A percentile compares a stretch with the other conserved stretches of the same genome.
Conservation (phyloP, 306 rosid species). For the Senna siamea region DNA sequence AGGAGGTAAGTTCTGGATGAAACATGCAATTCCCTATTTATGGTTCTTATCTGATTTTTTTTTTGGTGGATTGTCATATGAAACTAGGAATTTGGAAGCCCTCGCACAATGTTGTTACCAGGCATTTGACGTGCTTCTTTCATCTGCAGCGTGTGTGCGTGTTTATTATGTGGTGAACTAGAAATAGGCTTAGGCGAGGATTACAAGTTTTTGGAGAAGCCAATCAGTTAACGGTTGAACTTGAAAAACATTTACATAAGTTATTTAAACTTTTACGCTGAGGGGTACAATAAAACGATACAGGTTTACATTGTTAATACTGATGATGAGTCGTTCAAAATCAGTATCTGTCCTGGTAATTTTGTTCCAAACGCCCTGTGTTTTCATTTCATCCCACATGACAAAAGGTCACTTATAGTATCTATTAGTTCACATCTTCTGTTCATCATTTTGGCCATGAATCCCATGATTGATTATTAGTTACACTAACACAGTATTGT, state of each 20-base stretch:
- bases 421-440: background rate
- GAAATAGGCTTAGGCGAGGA: background rate
- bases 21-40: background rate
- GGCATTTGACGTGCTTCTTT: background rate
- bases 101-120: background rate
- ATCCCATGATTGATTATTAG: slow-evolving; percentile 13
- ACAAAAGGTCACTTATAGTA: background rate
- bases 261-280: background rate
- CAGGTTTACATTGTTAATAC: background rate
- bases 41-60: background rate
- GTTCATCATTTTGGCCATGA: slow-evolving; percentile 9
- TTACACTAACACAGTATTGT: background rate
- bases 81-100: background rate
- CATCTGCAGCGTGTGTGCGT: background rate
- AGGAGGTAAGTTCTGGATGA: slow-evolving; percentile 54
- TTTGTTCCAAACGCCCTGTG: background rate
- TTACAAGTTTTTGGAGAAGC: background rate
- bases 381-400: background rate
- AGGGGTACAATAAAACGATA: background rate
- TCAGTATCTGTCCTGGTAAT: background rate
- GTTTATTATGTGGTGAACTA: background rate
- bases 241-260: background rate
- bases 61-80: background rate
- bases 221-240: background rate
- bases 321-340: background rate